Percentiles rank a stretch among this genome's conserved stretches.
Conservation (phyloP, 805 yeast species). For the Hanseniaspora thailandica region DNA sequence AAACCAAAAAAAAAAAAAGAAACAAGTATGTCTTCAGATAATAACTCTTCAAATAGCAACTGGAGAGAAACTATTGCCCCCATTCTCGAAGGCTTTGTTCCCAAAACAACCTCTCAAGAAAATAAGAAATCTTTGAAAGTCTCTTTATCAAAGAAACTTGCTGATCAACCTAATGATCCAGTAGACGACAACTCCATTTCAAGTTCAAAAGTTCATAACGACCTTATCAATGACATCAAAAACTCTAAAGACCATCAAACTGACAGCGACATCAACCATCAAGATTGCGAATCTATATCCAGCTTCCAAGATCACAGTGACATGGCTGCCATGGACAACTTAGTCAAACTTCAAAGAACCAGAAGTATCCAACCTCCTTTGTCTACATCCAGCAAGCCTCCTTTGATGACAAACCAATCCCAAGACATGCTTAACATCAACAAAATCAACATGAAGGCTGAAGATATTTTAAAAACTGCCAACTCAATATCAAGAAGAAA, state of each 20-base stretch:
- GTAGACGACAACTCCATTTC: background rate
- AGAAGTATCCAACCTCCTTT: background rate
- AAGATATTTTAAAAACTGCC: slow-evolving; percentile 16
- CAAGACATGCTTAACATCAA: slow-evolving; percentile 4
- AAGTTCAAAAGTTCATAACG: background rate
- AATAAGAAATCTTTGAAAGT: slow-evolving; percentile 29
- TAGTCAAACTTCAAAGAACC: slow-evolving; percentile 11
- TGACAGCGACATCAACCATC: background rate
- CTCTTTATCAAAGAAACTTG: slow-evolving; percentile 24
- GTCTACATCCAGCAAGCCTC: background rate
- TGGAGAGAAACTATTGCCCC: slow-evolving; percentile 59
- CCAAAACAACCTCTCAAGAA: slow-evolving; percentile 51
- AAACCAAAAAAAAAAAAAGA: no score
- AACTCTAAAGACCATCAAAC: background rate
- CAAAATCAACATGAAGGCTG: slow-evolving; percentile 4
- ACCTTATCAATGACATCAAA: background rate
- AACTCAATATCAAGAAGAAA: slow-evolving; percentile 24
- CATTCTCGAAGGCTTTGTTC: slow-evolving; percentile 58
- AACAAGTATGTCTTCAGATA: background rate
- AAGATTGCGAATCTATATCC: slow-evolving; percentile 14
- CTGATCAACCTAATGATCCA: background rate
- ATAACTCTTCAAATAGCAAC: slow-evolving; percentile 5
- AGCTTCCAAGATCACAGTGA: slow-evolving; percentile 15
- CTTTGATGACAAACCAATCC: background rate
- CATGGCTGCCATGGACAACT: slow-evolving; percentile 15